phyloP scores from a whole-genome alignment of 73 alveolate genomes.

The Paramecium caudatum region DNA sequence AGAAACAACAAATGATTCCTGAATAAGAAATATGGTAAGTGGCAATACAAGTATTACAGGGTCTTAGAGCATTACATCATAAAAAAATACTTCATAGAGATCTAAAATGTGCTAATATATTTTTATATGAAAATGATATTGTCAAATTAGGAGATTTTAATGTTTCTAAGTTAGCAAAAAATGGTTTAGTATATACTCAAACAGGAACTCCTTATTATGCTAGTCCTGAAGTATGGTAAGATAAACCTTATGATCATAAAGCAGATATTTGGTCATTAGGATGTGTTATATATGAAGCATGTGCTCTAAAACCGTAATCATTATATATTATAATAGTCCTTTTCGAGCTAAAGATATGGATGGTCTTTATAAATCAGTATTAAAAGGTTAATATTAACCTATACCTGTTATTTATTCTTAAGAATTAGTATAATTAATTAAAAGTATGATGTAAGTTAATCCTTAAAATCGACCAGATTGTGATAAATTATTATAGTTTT shows the following conservation, averaged over 20 bases:
- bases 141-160: slow-evolving; percentile 90
- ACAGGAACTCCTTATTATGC: slow-evolving; percentile 93
- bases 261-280: slow-evolving; percentile 96
- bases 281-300: slow-evolving; percentile 89
- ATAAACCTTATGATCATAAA: slow-evolving; percentile 89
- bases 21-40: slow-evolving; percentile 86
- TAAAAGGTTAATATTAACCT: slow-evolving; percentile 82
- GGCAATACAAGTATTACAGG: slow-evolving; percentile 84
- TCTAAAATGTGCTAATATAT: slow-evolving; percentile 88
- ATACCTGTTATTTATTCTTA: slow-evolving; percentile 79
- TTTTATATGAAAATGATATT: slow-evolving; percentile 84
- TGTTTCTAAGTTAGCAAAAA: slow-evolving; percentile 84
- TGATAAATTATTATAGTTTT: background rate
- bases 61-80: slow-evolving; percentile 87
- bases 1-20: slow-evolving; percentile 79
- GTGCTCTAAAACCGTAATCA: slow-evolving; percentile 79
- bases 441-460: slow-evolving; percentile 75
- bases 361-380: slow-evolving; percentile 84
- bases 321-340: slow-evolving; percentile 70
- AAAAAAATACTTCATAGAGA: slow-evolving; percentile 88
- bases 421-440: slow-evolving; percentile 76
- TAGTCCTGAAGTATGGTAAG: slow-evolving; percentile 91
- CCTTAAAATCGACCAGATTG: slow-evolving; percentile 81
- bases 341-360: slow-evolving; percentile 92
- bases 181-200: slow-evolving; percentile 85